Evolutionary conservation across 371 early-diverging fungal species (phyloP), one percentile per base, ranked within the genome.

Genomic region (Actinomortierella wolfii): DNA sequence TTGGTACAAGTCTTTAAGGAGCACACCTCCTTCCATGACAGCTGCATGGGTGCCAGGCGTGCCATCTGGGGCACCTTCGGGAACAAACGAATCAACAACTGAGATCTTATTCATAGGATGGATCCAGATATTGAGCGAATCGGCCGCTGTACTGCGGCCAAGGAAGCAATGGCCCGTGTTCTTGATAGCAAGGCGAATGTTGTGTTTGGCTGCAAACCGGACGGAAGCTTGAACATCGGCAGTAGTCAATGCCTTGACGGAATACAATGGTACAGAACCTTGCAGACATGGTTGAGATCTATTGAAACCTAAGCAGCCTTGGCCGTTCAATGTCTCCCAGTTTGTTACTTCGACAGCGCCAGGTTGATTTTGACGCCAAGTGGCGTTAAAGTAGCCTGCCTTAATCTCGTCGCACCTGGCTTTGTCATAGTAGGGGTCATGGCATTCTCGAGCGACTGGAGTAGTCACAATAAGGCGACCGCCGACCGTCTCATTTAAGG

Each of bases 151-250:
- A 48, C 74, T 76, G 11, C 79, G 75, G 1, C 82, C 82, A 3
- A 65, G 46, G 25, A 49, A 76, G 39, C 79, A 79, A 41, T 84
- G 82, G 9, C 84, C 84, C 2, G 84, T 76, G 63, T 79, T 81
- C 54, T 80, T 79, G 57, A 84, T 73, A 29, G 64, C 77, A n/a
- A 84, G 61, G 9, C 75, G 64, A 44, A 84, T 52, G 40, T 77
- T 77, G 51, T 77, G 59, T 39, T 61, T 43, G 9, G 55, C 23
- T 23, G 82, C 81, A 64, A 84, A 84, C n/a, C 56, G 45, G 41
- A 84, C 61, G 1, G 70, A 57, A 2, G 57, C 28, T 14, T 61
- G 67, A 18, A 79, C 68, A 44, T 79, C 76, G 24, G 34, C 51
- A 11, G 47, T 15, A 24, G 8, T 58, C 8, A 51, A 43, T 6